A percentile compares a stretch with the other conserved stretches of the same genome.
These are phyloP conservation scores for Russula dissimulans DNA, from an alignment of 768 basidiomycete genomes.

Conservation along the genomic window DNA sequence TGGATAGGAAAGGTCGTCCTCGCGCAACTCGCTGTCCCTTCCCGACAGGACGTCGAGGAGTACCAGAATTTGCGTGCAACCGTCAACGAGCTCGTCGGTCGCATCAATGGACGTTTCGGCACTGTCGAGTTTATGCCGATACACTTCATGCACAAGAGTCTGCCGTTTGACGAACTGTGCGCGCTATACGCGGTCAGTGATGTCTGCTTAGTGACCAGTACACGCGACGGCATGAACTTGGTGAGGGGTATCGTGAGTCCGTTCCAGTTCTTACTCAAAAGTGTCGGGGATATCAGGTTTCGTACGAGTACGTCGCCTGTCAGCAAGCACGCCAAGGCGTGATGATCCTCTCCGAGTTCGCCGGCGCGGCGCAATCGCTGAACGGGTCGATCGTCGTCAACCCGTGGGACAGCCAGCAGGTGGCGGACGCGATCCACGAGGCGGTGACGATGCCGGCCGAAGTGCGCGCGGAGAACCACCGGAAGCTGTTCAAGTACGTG, in stretches of 20 bases:
- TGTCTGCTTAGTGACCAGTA: constrained; percentile 90
- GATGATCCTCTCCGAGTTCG: constrained; percentile 98
- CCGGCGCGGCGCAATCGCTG: constrained; percentile 91
- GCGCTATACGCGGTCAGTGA: constrained; percentile 97
- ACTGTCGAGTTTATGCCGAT: constrained; percentile 99
- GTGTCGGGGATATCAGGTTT: constrained; percentile 49
- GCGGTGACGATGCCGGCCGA: constrained; percentile 84
- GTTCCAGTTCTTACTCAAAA: constrained; percentile 22
- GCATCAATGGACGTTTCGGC: constrained; percentile 97
- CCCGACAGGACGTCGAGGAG: constrained; percentile 96
- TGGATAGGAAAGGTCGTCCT: constrained; percentile 99
- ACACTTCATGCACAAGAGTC: constrained; percentile 96
- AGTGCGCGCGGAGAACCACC: constrained; percentile 83
- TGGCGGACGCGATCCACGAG: constrained; percentile 94
- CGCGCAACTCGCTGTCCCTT: constrained; percentile 94
- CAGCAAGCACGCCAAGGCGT: constrained; percentile 89
- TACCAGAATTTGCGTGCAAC: constrained; percentile 95
- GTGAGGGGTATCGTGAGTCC: constrained; percentile 39
- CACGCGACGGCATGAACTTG: constrained; percentile 97
- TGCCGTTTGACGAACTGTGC: constrained; percentile 89
- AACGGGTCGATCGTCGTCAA: constrained; percentile 97
- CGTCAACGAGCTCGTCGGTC: constrained; percentile 95
- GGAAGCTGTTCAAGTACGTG: constrained; percentile 94
- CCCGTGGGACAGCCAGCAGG: constrained; percentile 98
- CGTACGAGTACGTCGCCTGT: constrained; percentile 96